Evolutionary conservation across 768 basidiomycete species (phyloP).

Genomic region (Lentinula sp.): DNA sequence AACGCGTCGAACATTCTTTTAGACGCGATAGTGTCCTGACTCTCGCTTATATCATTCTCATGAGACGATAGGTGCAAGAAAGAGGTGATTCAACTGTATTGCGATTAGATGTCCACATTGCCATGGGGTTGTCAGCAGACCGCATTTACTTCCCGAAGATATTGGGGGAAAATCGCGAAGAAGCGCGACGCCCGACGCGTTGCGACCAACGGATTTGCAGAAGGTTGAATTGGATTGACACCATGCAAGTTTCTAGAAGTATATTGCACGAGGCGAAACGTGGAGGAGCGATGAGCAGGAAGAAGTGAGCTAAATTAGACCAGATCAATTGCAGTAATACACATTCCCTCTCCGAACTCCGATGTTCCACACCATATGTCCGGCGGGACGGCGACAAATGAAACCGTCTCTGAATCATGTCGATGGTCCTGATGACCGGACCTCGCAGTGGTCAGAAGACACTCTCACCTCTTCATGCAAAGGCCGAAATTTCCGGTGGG

Average conservation of each 20-base stretch:
- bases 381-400: no score
- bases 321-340: neutral
- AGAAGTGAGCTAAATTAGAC: neutral
- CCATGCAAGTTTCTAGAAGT: no score
- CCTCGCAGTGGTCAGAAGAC: no score
- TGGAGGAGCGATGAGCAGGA: neutral
- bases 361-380: neutral
- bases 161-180: neutral
- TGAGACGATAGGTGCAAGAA: neutral
- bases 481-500: no score
- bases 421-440: no score
- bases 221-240: neutral
- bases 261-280: neutral
- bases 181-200: neutral
- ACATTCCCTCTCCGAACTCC: neutral
- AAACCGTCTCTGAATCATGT: no score
- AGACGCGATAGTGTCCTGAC: neutral
- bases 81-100: neutral
- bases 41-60: no score
- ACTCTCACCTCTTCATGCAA: no score
- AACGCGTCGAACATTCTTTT: neutral
- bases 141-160: neutral
- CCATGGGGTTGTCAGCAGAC: neutral
- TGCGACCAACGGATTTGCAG: neutral
- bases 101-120: neutral